Conservation (phyloP, 1,284 basidiomycete genomes). For the Cronartium quercuum region DNA sequence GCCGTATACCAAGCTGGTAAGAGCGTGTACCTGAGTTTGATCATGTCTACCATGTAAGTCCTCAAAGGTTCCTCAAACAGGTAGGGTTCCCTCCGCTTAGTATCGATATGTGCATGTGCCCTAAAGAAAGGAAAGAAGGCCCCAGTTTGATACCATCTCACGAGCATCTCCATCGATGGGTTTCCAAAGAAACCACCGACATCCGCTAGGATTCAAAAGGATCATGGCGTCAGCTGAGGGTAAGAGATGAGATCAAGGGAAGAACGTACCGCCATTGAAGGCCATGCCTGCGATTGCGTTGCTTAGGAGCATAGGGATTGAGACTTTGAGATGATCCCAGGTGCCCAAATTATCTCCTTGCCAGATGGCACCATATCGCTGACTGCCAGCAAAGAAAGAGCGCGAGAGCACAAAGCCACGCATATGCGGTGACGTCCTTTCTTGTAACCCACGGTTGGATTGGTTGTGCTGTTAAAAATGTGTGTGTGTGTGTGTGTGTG, state of each 20-base stretch:
- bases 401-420: conserved; percentile 93
- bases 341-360: conserved; percentile 74
- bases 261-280: conserved; percentile 63
- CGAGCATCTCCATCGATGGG: conserved; percentile 84
- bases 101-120: conserved; percentile 96
- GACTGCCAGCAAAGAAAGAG: conserved; percentile 89
- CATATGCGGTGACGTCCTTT: conserved; percentile 65
- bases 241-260: conserved; percentile 8
- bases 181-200: conserved; percentile 99
- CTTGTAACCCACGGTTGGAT: conserved; percentile 73
- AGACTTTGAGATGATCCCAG: conserved; percentile 71
- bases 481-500: not conserved
- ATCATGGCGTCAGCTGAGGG: conserved; percentile 55
- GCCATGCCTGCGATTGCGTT: conserved; percentile 89
- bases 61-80: conserved; percentile 83
- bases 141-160: conserved; percentile 95
- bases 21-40: conserved; percentile 79
- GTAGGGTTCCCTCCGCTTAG: conserved; percentile 93
- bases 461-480: conserved; percentile 61
- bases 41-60: conserved; percentile 67
- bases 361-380: conserved; percentile 95
- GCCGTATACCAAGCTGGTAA: conserved; percentile 95
- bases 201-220: conserved; percentile 87
- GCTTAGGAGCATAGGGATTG: conserved; percentile 86
- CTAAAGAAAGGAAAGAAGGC: conserved; percentile 96